Evolutionary conservation across 2,329 filamentous ascomycete species (phyloP).

Genomic region (Hypoxylon sp.): DNA sequence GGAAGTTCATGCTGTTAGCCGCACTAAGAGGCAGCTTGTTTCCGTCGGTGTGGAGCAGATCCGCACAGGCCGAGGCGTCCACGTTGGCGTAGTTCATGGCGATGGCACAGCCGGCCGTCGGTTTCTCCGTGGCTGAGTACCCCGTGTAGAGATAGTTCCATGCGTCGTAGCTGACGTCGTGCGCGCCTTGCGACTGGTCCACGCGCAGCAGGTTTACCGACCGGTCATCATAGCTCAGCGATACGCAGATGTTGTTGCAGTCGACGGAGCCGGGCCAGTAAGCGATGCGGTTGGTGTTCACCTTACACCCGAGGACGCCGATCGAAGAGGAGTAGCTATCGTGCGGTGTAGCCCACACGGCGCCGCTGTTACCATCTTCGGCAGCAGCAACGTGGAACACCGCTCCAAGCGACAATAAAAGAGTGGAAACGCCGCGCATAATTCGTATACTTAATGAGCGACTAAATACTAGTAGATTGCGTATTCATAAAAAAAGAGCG

Average conservation of each 20-base stretch:
- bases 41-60: slow-evolving; percentile 64
- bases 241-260: slow-evolving; percentile 71
- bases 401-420: slow-evolving; percentile 20
- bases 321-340: slow-evolving; percentile 69
- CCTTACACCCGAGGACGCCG: slow-evolving; percentile 72
- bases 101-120: slow-evolving; percentile 65
- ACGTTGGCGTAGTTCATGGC: slow-evolving; percentile 66
- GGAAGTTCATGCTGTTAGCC: slow-evolving; percentile 70
- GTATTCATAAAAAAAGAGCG: slow-evolving; percentile 28
- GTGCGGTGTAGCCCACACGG: slow-evolving; percentile 66
- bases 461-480: slow-evolving; percentile 19
- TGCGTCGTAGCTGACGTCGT: slow-evolving; percentile 73
- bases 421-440: slow-evolving; percentile 33
- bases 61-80: slow-evolving; percentile 63
- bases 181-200: slow-evolving; percentile 68
- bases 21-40: slow-evolving; percentile 69
- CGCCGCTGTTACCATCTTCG: slow-evolving; percentile 44
- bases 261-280: slow-evolving; percentile 69
- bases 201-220: slow-evolving; percentile 71
- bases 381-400: slow-evolving; percentile 29
- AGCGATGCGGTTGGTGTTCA: slow-evolving; percentile 72
- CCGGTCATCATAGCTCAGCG: slow-evolving; percentile 64
- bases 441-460: slow-evolving; percentile 33
- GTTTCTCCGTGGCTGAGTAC: slow-evolving; percentile 61
- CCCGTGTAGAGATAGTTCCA: slow-evolving; percentile 72